A percentile compares a stretch with the other conserved stretches of the same genome.
Evolutionary conservation across 805 yeast species (phyloP).

Genomic region (Metschnikowia borealis): DNA sequence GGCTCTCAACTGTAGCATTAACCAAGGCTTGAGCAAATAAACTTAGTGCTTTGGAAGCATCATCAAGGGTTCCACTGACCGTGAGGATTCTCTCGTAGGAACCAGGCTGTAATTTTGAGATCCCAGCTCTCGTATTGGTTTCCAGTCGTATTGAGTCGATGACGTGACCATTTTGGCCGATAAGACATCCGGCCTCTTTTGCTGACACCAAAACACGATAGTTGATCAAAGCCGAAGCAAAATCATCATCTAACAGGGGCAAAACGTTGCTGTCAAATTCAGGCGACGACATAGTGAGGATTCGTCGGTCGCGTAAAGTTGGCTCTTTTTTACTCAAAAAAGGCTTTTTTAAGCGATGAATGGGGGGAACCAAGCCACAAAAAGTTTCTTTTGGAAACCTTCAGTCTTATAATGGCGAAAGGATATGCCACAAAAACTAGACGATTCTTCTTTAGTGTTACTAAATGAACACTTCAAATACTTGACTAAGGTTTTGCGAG

Average conservation of each 20-base stretch:
- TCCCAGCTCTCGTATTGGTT: conserved; percentile 81
- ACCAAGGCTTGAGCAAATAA: conserved; percentile 64
- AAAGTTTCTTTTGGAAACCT: neutral
- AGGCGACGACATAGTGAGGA: conserved; percentile 2
- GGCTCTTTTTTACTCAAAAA: neutral
- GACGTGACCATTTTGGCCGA: conserved; percentile 79
- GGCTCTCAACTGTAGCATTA: conserved; percentile 33
- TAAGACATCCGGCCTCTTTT: conserved; percentile 85
- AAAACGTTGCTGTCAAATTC: conserved; percentile 9
- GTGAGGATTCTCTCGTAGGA: conserved; percentile 81
- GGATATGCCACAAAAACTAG: neutral
- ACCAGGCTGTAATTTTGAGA: conserved; percentile 74
- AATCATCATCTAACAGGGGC: conserved; percentile 25
- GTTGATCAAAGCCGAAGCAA: conserved; percentile 33
- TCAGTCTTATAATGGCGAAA: neutral
- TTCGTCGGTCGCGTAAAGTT: conserved; percentile 1
- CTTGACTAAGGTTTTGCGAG: neutral
- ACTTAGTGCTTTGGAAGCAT: conserved; percentile 65
- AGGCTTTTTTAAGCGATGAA: conserved; percentile 2
- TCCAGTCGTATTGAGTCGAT: conserved; percentile 72
- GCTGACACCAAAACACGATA: conserved; percentile 66
- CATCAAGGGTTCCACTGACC: conserved; percentile 66
- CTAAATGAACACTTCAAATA: neutral
- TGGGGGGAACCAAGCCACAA: neutral
- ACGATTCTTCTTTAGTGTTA: neutral